These are phyloP conservation scores for Sarocladium brachiariae DNA, from an alignment of 2,329 filamentous ascomycete genomes.

Conservation along the genomic window DNA sequence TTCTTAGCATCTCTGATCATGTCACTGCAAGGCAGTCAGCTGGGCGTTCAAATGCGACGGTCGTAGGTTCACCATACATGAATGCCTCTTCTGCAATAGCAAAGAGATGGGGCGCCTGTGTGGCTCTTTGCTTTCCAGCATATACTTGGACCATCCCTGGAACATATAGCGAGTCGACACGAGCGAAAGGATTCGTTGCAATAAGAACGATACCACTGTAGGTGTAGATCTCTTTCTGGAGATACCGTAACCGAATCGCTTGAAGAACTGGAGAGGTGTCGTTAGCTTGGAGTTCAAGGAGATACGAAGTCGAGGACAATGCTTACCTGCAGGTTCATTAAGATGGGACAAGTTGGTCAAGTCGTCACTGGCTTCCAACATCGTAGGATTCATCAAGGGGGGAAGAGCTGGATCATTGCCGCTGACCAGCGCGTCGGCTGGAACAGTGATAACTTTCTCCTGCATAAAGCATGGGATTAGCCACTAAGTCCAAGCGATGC, in stretches of 20 bases:
- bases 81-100: conserved; percentile 98
- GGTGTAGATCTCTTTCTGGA: conserved; percentile 99
- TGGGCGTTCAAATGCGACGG: too few species aligned
- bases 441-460: conserved; percentile 75
- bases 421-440: conserved; percentile 66
- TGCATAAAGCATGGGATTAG: conserved; percentile 30
- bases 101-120: conserved; percentile 95
- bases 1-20: conserved; percentile 96
- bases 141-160: conserved; percentile 99
- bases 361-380: conserved; percentile 98
- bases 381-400: conserved; percentile 93
- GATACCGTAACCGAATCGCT: conserved; percentile 93
- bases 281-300: conserved; percentile 16
- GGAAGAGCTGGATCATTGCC: conserved; percentile 74
- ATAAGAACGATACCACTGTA: conserved; percentile 99
- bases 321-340: conserved; percentile 89
- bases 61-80: conserved; percentile 63
- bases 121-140: conserved; percentile 91
- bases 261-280: conserved; percentile 63
- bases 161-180: conserved; percentile 96
- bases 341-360: conserved; percentile 95
- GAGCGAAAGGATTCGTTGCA: conserved; percentile 94
- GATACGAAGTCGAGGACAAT: not conserved
- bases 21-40: conserved; percentile 54
- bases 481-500: too few species aligned